Conservation (phyloP, 2,329 filamentous ascomycete genomes). For the Fusarium nurragi region DNA sequence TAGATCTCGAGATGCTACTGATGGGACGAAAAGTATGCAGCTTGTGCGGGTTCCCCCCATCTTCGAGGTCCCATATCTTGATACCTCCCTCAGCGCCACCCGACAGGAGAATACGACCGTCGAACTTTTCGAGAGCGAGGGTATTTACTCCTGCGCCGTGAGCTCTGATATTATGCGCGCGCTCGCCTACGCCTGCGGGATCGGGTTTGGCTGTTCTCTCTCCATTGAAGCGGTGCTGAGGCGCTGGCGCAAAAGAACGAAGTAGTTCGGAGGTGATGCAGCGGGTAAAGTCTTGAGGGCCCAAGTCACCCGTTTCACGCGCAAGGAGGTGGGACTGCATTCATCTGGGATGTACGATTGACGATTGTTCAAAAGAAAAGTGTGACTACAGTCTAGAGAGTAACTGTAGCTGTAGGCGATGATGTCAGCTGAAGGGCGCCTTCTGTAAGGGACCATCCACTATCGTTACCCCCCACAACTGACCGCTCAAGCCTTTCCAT, state of each 20-base stretch:
- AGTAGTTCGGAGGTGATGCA: constrained; percentile 73
- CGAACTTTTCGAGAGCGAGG: constrained; percentile 82
- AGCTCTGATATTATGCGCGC: constrained; percentile 62
- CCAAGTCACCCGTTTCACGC: constrained; percentile 75
- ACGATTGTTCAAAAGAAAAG: neutral
- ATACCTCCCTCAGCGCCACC: constrained; percentile 87
- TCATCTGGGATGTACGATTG: constrained; percentile 46
- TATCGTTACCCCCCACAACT: constrained; percentile 35
- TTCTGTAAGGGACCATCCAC: constrained; percentile 23
- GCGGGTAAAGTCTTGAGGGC: constrained; percentile 70
- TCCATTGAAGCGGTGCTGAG: constrained; percentile 76
- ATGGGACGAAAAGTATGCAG: constrained; percentile 64
- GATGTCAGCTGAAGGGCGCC: constrained; percentile 37
- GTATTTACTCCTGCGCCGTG: constrained; percentile 83
- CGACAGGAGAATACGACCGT: constrained; percentile 79
- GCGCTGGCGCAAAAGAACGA: constrained; percentile 73
- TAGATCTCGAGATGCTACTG: constrained; percentile 59
- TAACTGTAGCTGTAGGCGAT: constrained; percentile 7
- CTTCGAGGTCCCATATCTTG: constrained; percentile 87
- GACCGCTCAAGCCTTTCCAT: constrained; percentile 30
- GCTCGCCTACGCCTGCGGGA: constrained; percentile 40
- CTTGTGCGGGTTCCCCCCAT: constrained; percentile 56
- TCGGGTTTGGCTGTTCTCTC: constrained; percentile 33
- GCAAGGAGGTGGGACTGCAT: constrained; percentile 82
- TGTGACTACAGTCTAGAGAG: neutral